phyloP scores from a whole-genome alignment of 345 rosid genomes.

The Citrus cavaleriei region DNA sequence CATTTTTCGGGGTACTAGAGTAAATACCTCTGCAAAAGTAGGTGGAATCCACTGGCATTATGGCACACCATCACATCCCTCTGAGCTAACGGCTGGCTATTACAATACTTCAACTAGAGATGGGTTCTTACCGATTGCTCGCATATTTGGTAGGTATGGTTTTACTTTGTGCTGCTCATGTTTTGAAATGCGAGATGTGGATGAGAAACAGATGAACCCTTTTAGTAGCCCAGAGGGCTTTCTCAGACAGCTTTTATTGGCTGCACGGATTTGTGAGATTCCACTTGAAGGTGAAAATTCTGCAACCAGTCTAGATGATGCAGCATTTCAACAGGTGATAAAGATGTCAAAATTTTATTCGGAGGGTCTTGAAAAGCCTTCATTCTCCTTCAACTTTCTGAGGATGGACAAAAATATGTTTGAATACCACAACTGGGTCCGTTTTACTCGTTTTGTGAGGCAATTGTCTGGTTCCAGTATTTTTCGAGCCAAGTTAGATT shows the following conservation, averaged over 20 bases:
- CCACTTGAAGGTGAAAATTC: constrained; percentile 46
- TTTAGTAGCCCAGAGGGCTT: constrained; percentile 43
- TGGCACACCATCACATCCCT: constrained; percentile 36
- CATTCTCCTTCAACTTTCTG: constrained; percentile 39
- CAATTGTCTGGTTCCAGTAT: constrained; percentile 32
- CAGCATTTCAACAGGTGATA: constrained; percentile 38
- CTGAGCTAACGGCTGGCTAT: constrained; percentile 52
- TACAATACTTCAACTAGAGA: constrained; percentile 41
- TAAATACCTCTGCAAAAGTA: constrained; percentile 36
- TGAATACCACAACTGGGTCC: constrained; percentile 35
- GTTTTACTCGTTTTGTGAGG: constrained; percentile 37
- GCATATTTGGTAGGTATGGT: constrained; percentile 38
- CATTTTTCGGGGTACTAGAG: constrained; percentile 35
- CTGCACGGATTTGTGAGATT: constrained; percentile 34
- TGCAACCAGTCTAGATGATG: constrained; percentile 25
- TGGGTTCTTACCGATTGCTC: constrained; percentile 47
- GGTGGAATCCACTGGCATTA: constrained; percentile 51
- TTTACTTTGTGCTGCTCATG: constrained; percentile 37
- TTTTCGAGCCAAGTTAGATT: constrained; percentile 41
- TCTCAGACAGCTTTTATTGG: constrained; percentile 36
- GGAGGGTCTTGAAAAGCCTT: constrained; percentile 23
- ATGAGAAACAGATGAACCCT: constrained; percentile 33
- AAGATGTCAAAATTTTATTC: constrained; percentile 38
- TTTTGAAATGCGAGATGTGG: constrained; percentile 44
- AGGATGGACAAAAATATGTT: constrained; percentile 47